phyloP scores from a whole-genome alignment of 371 early-diverging fungal species.

The Saksenaea vasiformis region DNA sequence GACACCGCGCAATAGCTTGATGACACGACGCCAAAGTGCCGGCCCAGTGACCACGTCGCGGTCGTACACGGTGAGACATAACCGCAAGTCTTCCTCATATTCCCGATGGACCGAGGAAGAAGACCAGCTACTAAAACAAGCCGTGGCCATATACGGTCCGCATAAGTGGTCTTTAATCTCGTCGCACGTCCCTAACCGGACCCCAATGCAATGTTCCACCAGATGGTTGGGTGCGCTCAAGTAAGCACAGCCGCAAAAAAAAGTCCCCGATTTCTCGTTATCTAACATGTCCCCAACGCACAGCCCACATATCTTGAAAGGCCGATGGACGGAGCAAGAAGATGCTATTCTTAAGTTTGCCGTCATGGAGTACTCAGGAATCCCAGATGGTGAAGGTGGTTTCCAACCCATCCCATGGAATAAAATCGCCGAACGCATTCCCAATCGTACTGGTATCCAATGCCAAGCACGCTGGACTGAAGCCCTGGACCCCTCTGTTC shows the following conservation, averaged over 20 bases:
- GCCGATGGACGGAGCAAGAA: constrained; percentile 71
- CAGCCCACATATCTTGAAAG: constrained; percentile 62
- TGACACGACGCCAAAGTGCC: not conserved
- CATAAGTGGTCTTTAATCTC: constrained; percentile 70
- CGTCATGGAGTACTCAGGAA: constrained; percentile 47
- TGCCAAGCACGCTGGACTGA: constrained; percentile 80
- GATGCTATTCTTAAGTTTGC: constrained; percentile 55
- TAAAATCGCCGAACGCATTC: constrained; percentile 54
- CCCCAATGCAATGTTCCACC: constrained; percentile 72
- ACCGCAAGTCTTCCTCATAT: constrained; percentile 41
- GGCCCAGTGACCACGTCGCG: constrained; percentile 5
- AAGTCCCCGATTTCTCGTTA: not conserved
- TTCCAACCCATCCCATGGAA: constrained; percentile 66
- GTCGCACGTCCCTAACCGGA: constrained; percentile 62
- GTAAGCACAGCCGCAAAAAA: constrained; percentile 19
- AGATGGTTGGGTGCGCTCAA: constrained; percentile 68
- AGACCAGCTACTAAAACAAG: constrained; percentile 45
- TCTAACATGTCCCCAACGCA: not conserved
- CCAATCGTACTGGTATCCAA: constrained; percentile 69
- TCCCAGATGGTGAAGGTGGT: constrained; percentile 49
- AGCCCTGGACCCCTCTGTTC: constrained; percentile 69
- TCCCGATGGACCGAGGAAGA: constrained; percentile 54
- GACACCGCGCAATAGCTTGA: not conserved
- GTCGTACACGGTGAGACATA: constrained; percentile 6
- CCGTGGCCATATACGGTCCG: constrained; percentile 49